These are phyloP conservation scores for Cucumis sativus DNA, from an alignment of 306 rosid genomes.

Conservation along the genomic window DNA sequence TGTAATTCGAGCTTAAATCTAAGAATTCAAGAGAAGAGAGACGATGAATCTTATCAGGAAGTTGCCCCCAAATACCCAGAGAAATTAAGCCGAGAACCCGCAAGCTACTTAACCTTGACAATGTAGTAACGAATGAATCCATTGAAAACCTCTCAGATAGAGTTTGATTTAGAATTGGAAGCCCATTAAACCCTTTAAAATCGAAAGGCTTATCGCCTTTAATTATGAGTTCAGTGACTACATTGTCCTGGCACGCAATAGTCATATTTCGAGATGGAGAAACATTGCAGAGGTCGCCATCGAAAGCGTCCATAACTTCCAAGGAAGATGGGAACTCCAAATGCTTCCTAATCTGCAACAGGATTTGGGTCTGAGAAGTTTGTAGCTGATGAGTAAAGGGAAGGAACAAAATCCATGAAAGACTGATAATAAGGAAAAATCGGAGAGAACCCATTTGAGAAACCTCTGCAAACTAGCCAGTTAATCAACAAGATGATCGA, in stretches of 20 bases:
- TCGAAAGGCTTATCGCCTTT: constrained; percentile 50
- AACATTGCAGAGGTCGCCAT: constrained; percentile 39
- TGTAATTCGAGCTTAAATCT: constrained; percentile 79
- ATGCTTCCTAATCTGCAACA: constrained; percentile 53
- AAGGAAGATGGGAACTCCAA: constrained; percentile 58
- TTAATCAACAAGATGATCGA: neutral
- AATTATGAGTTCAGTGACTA: constrained; percentile 58
- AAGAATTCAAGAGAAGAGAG: constrained; percentile 51
- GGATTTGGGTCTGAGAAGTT: constrained; percentile 39
- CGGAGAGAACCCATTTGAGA: constrained; percentile 34
- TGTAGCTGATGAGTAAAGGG: constrained; percentile 38
- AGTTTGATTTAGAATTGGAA: constrained; percentile 49
- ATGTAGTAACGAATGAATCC: constrained; percentile 63
- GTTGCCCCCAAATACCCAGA: constrained; percentile 76
- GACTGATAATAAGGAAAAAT: constrained; percentile 17
- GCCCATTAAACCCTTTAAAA: constrained; percentile 40
- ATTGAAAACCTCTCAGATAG: constrained; percentile 51
- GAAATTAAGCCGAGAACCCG: constrained; percentile 69
- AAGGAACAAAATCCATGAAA: constrained; percentile 34
- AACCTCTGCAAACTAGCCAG: neutral
- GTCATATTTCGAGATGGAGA: constrained; percentile 34
- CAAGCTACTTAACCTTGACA: constrained; percentile 56
- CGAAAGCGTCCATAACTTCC: constrained; percentile 32
- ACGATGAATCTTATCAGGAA: constrained; percentile 70
- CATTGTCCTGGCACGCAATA: constrained; percentile 45